Conservation (phyloP, 2,329 filamentous ascomycete species). For the Drechmeria coniospora region DNA sequence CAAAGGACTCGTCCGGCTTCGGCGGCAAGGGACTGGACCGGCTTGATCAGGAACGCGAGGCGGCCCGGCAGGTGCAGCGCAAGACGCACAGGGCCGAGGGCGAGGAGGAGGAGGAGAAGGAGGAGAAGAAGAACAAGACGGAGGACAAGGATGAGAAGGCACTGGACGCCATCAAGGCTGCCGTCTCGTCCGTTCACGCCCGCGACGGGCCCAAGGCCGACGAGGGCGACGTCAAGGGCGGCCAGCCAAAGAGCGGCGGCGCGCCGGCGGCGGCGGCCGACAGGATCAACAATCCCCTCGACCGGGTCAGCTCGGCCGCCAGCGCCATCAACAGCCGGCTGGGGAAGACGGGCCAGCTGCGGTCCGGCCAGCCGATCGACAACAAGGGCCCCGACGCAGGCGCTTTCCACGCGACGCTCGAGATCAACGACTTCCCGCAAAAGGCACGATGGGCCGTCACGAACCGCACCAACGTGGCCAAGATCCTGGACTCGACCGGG, state of each 20-base stretch:
- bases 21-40: conserved; percentile 88
- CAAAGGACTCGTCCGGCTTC: conserved; percentile 79
- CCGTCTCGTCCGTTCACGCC: conserved; percentile 40
- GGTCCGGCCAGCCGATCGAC: conserved; percentile 87
- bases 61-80: conserved; percentile 70
- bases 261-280: conserved; percentile 42
- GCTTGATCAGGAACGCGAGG: conserved; percentile 80
- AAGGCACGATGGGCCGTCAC: conserved; percentile 98
- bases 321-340: conserved; percentile 83
- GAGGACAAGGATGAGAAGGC: conserved; percentile 58
- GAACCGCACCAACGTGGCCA: conserved; percentile 94
- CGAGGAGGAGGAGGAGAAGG: conserved; percentile 67
- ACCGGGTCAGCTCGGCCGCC: conserved; percentile 81
- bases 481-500: conserved; percentile 87
- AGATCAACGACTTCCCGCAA: conserved; percentile 99
- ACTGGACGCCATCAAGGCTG: conserved; percentile 47
- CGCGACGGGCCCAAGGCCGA: conserved; percentile 35
- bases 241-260: conserved; percentile 24
- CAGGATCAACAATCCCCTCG: conserved; percentile 54
- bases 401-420: conserved; percentile 88
- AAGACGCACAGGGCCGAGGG: conserved; percentile 82
- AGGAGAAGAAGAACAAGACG: conserved; percentile 65
- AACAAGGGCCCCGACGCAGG: conserved; percentile 97
- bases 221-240: conserved; percentile 16
- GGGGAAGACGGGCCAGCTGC: conserved; percentile 75